Percentiles rank a stretch among this genome's conserved stretches.
These are phyloP conservation scores for Lachancea cidri DNA, from an alignment of 805 yeast species.

Conservation along the genomic window DNA sequence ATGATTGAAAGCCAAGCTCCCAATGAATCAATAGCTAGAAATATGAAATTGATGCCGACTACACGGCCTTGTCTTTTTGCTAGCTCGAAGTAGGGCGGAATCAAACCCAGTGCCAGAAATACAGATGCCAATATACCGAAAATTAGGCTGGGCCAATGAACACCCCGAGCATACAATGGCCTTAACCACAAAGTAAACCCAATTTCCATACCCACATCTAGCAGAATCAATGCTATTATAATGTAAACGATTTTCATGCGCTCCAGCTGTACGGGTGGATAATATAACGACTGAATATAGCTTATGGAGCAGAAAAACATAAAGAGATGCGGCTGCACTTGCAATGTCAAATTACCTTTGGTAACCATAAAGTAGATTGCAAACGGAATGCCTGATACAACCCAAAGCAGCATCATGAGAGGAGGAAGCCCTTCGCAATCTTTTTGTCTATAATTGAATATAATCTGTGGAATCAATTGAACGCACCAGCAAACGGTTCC, in stretches of 20 bases:
- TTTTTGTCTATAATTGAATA: slow-evolving; percentile 65
- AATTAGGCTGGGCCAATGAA: slow-evolving; percentile 70
- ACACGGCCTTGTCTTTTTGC: slow-evolving; percentile 77
- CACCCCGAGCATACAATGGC: slow-evolving; percentile 46
- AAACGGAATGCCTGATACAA: slow-evolving; percentile 73
- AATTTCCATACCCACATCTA: slow-evolving; percentile 56
- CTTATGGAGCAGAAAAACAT: slow-evolving; percentile 61
- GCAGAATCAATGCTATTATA: slow-evolving; percentile 36
- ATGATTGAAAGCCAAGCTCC: slow-evolving; percentile 80
- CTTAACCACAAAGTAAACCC: slow-evolving; percentile 71
- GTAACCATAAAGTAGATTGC: slow-evolving; percentile 74
- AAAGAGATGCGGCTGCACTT: slow-evolving; percentile 85
- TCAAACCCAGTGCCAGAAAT: slow-evolving; percentile 65
- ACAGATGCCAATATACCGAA: slow-evolving; percentile 80
- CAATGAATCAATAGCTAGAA: slow-evolving; percentile 64
- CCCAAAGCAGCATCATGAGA: slow-evolving; percentile 84
- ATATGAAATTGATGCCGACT: slow-evolving; percentile 81
- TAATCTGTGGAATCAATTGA: slow-evolving; percentile 82
- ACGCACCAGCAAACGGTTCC: slow-evolving; percentile 94
- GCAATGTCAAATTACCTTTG: slow-evolving; percentile 68
- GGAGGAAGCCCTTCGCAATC: slow-evolving; percentile 86
- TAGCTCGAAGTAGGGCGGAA: slow-evolving; percentile 87
- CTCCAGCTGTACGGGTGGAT: slow-evolving; percentile 59
- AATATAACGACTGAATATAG: slow-evolving; percentile 61
- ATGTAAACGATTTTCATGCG: slow-evolving; percentile 34